phyloP scores from a whole-genome alignment of 164 flowering plant genomes.

The Protea cynaroides region DNA sequence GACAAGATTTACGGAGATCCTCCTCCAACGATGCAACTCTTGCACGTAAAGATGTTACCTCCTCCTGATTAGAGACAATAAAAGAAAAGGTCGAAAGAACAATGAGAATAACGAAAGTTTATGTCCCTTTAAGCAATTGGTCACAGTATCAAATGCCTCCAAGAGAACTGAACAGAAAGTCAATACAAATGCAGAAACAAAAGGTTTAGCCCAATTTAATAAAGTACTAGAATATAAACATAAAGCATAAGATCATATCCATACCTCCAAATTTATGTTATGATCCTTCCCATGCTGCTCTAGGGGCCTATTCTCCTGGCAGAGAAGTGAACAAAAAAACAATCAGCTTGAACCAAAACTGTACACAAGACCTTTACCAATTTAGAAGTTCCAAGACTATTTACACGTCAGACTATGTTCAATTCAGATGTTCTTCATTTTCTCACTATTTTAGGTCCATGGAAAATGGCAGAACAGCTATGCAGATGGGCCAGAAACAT shows the following conservation, averaged over 20 bases:
- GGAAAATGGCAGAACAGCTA: no score
- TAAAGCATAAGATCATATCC: slow-evolving; percentile 27
- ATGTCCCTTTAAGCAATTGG: background rate
- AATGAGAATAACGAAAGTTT: background rate
- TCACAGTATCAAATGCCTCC: background rate
- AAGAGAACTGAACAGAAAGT: background rate
- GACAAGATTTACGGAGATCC: slow-evolving; percentile 57
- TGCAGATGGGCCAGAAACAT: no score
- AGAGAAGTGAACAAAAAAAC: slow-evolving; percentile 1
- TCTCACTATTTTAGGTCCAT: no score
- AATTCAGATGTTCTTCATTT: no score
- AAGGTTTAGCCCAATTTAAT: background rate
- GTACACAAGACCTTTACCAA: background rate
- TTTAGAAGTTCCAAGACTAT: background rate
- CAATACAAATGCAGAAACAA: slow-evolving; percentile 1
- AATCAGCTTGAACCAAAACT: background rate
- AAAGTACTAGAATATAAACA: background rate
- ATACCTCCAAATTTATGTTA: slow-evolving; percentile 43
- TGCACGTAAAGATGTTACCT: slow-evolving; percentile 48
- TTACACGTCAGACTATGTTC: no score
- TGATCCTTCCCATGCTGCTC: slow-evolving; percentile 40
- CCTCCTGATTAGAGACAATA: slow-evolving; percentile 43
- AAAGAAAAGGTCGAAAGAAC: slow-evolving; percentile 6
- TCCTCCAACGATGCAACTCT: slow-evolving; percentile 68
- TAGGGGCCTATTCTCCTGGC: slow-evolving; percentile 44